phyloP scores from a whole-genome alignment of 2,329 filamentous ascomycete species.

The Onygenales sp. region DNA sequence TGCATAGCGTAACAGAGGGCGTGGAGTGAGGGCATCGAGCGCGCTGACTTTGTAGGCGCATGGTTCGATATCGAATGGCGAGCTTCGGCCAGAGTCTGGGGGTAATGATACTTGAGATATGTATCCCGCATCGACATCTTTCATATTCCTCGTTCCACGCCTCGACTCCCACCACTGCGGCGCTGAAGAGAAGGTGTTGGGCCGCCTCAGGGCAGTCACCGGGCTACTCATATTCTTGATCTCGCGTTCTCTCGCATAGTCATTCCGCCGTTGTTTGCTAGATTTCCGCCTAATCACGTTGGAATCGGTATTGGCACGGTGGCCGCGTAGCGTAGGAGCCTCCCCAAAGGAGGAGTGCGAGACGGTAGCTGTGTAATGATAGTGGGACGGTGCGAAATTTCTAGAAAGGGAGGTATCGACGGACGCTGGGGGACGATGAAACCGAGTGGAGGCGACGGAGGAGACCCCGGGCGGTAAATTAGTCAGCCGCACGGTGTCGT shows the following conservation, averaged over 20 bases:
- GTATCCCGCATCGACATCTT: not conserved
- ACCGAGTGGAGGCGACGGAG: constrained; percentile 4
- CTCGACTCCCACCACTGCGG: constrained; percentile 55
- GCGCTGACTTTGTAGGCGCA: constrained; percentile 71
- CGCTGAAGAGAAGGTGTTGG: constrained; percentile 42
- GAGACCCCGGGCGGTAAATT: constrained; percentile 6
- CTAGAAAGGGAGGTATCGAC: constrained; percentile 14
- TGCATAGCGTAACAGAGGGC: constrained; percentile 71
- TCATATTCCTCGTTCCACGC: constrained; percentile 49
- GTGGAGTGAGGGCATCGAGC: constrained; percentile 71
- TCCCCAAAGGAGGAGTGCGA: constrained; percentile 28
- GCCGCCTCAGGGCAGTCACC: constrained; percentile 52
- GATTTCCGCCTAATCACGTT: constrained; percentile 57
- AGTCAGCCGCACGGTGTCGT: constrained; percentile 6
- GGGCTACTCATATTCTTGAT: constrained; percentile 72
- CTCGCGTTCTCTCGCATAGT: constrained; percentile 73
- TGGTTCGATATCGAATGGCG: constrained; percentile 66
- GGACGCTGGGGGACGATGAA: constrained; percentile 14
- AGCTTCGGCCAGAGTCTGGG: constrained; percentile 15
- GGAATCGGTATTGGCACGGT: constrained; percentile 49
- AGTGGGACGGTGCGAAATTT: constrained; percentile 6
- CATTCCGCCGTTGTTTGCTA: constrained; percentile 66
- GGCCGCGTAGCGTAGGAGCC: constrained; percentile 44
- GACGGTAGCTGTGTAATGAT: constrained; percentile 14
- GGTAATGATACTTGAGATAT: not conserved